These are phyloP conservation scores for Lichtheimia ornata DNA, from an alignment of 371 early-diverging fungal species.

Conservation along the genomic window DNA sequence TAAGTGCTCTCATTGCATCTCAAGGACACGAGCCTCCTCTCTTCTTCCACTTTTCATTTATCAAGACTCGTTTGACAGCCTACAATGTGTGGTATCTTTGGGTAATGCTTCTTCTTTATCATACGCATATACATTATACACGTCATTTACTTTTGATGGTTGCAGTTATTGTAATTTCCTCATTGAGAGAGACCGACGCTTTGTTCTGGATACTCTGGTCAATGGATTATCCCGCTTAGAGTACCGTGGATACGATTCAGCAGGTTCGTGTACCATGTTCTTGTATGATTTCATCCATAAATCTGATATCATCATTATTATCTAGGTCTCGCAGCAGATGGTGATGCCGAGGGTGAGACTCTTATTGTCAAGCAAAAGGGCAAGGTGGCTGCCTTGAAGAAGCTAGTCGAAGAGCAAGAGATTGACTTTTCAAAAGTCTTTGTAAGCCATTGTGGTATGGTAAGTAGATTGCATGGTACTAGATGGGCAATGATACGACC, in stretches of 20 bases:
- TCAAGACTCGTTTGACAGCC: constrained; percentile 1
- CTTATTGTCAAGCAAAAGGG: constrained; percentile 91
- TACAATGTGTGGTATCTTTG: constrained; percentile 71
- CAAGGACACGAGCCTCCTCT: background rate
- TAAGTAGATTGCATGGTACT: constrained; percentile 1
- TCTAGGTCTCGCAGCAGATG: constrained; percentile 85
- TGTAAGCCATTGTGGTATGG: constrained; percentile 79
- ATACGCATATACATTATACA: background rate
- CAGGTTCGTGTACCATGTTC: constrained; percentile 55
- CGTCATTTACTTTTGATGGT: background rate
- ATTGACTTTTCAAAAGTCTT: constrained; percentile 74
- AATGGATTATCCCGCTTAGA: constrained; percentile 95
- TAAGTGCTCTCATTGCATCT: background rate
- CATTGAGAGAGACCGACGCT: constrained; percentile 75
- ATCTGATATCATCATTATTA: background rate
- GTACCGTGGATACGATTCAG: constrained; percentile 98
- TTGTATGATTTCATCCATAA: background rate
- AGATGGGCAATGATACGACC: background rate
- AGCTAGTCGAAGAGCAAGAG: constrained; percentile 68
- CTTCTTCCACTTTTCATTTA: background rate
- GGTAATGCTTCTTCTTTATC: constrained; percentile 26
- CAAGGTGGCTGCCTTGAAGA: constrained; percentile 88
- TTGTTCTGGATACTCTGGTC: constrained; percentile 84
- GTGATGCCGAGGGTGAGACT: constrained; percentile 70
- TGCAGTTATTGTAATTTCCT: constrained; percentile 79